Evolutionary conservation across 2,329 filamentous ascomycete species (phyloP), one percentile per base, ranked within the genome.

Genomic region (Calonectria naviculata): DNA sequence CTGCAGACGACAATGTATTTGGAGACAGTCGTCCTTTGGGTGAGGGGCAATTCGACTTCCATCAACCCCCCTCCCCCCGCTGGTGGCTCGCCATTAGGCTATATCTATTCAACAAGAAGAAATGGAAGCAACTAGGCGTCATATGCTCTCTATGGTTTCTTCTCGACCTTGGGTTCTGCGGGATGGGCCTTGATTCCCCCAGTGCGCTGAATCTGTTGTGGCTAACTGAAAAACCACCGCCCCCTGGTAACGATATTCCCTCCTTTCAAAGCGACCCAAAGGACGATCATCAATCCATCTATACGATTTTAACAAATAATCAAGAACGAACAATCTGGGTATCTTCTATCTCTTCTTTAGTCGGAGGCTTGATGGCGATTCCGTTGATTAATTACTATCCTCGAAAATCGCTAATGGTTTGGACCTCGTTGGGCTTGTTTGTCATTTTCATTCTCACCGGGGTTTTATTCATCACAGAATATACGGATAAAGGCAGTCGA

Each of bases 161-260:
- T 0, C 79, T 88, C 24, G 86, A 88, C 65, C 77, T 87, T 65
- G 84, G 83, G 0, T 87, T 87, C 68, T 88, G 87, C 69, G 86
- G 86, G 15, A 83, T 86, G 47, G 83, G 84, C 7, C 80, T 87
- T 12, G 84, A 83, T 54, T 81, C 80, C 56, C 78, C 76, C 1
- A 71, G 72, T 19, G 76, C 76, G 17, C 56, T 80, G 28, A 71
- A 77, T 28, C 71, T 69, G 1, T 46, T 79, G 4, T 80, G 73
- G 74, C 71, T 75, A 7, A 26, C 47, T n/a, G 38, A 58, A n/a
- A 41, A 19, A 26, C 46, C 62, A n/a, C 13, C 34, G 9, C 13
- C 36, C 5, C 41, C 17, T 21, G 17, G n/a, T 21, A 29, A 34
- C 1, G 21, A 56, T 4, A 21, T 29, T 38, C 10, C 21, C 10